Base-by-base conservation (phyloP, 2,329 filamentous ascomycete species). In the Ceratocystis destructans region DNA sequence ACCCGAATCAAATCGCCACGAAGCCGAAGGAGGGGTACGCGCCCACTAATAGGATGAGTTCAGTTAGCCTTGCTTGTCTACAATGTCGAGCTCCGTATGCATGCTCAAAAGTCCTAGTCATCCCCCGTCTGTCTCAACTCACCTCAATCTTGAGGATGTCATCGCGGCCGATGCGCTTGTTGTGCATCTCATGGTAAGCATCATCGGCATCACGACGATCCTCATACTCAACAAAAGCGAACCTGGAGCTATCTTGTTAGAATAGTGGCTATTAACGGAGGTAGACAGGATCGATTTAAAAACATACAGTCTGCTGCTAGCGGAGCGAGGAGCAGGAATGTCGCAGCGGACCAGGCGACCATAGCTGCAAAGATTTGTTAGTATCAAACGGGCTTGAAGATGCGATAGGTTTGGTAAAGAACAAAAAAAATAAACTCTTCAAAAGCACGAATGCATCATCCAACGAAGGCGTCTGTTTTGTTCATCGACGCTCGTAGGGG, bases 181-280 rank as follows among this genome's bases (percentile, higher is more conserved):
- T 97, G 76, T 99, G 94, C 94, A 99, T 99, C 80, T 99, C 94
- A 77, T 99, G 90, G 76, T 99, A 99, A 61, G 94, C 94, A 79
- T 99, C 94, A 77, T 99, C 94, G 70, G 94, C 92, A 81, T 99
- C 94, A 72, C 94, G 92, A 73, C 93, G 90, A 77, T 92, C 95
- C 80, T 99, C 94, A 77, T 99, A 99, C 79, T 99, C 94, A 70
- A 99, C 94, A 76, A 99, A 99, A 46, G 94, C 94, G 76, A 99
- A 99, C 71, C 94, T 86, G n/a, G 41, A 55, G 44, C 33, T 48
- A 55, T 62, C 41, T 50, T 67, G 6, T 53, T 33, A 46, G 41
- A 41, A 53, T 31, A 64, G 31, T 62, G 61, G 12, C 41, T 8
- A 33, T 33, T 6, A 5, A 22, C 6, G 0, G 3, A 50, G 3